Conservation (phyloP, 306 rosid species). For the Ochetophila trinervis region DNA sequence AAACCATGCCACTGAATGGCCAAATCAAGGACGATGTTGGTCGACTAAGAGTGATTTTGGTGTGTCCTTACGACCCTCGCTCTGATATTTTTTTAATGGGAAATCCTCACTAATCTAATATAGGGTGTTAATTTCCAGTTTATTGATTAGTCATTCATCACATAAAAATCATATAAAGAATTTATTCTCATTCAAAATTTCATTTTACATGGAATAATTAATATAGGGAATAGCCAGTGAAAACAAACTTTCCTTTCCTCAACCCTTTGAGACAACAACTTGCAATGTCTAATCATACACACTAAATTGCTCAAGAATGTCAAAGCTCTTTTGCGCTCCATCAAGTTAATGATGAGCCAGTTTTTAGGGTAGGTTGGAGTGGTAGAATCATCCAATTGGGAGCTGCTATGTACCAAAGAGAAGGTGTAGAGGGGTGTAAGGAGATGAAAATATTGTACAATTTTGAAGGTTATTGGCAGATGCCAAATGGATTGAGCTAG, state of each 20-base stretch:
- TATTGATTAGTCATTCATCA: no score
- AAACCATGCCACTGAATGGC: no score
- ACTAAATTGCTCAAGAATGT: neutral
- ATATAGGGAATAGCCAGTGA: no score
- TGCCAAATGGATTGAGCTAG: neutral
- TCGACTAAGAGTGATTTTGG: no score
- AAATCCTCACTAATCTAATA: no score
- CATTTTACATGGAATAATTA: neutral
- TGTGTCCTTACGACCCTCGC: no score
- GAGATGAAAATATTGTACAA: constrained; percentile 15
- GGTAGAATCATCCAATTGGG: no score
- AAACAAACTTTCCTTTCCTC: constrained; percentile 2
- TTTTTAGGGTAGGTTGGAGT: no score
- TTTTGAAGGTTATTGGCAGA: constrained; percentile 7
- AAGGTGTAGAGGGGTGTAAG: neutral
- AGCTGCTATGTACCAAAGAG: constrained; percentile 11
- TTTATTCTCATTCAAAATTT: neutral
- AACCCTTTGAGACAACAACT: neutral
- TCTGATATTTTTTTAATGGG: no score
- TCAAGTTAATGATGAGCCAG: neutral
- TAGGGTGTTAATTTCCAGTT: no score
- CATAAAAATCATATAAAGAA: no score
- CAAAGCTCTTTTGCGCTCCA: neutral
- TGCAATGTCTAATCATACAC: constrained; percentile 3
- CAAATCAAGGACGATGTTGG: no score